These are phyloP conservation scores for Euptelea pleiosperma DNA, from an alignment of 164 flowering plant genomes.

Conservation along the genomic window DNA sequence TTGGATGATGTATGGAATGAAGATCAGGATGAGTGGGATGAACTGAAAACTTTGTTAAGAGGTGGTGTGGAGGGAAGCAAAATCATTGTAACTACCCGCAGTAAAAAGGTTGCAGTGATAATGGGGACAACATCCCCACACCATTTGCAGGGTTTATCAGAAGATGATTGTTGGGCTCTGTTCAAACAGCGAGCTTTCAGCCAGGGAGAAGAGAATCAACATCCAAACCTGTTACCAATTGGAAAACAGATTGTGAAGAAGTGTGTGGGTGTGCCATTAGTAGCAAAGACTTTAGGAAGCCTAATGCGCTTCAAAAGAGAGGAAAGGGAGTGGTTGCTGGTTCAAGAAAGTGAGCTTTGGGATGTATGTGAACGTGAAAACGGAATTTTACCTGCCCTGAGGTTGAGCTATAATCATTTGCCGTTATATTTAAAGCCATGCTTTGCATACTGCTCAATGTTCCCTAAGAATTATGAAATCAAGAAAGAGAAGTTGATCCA, in stretches of 20 bases:
- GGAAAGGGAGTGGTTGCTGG: not conserved
- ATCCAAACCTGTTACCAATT: not conserved
- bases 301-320: slow-evolving; percentile 4
- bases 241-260: slow-evolving; percentile 9
- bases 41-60: not conserved
- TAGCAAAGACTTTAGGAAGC: slow-evolving; percentile 16
- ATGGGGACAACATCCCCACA: not conserved
- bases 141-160: slow-evolving; percentile 6
- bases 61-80: slow-evolving; percentile 15
- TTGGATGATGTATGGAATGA: slow-evolving; percentile 18
- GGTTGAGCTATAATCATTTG: slow-evolving; percentile 5
- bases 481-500: slow-evolving; percentile 10
- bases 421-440: slow-evolving; percentile 22
- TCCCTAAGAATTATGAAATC: slow-evolving; percentile 18
- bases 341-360: slow-evolving; percentile 9
- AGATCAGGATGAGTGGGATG: slow-evolving; percentile 11
- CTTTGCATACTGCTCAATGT: slow-evolving; percentile 19
- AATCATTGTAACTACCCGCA: slow-evolving; percentile 16
- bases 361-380: slow-evolving; percentile 1
- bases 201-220: not conserved
- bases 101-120: not conserved
- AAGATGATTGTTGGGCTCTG: slow-evolving; percentile 17
- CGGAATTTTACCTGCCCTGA: not conserved
- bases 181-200: slow-evolving; percentile 5
- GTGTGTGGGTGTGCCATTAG: slow-evolving; percentile 23